Conservation (phyloP, 208 protist genomes). For the Leishmania major region DNA sequence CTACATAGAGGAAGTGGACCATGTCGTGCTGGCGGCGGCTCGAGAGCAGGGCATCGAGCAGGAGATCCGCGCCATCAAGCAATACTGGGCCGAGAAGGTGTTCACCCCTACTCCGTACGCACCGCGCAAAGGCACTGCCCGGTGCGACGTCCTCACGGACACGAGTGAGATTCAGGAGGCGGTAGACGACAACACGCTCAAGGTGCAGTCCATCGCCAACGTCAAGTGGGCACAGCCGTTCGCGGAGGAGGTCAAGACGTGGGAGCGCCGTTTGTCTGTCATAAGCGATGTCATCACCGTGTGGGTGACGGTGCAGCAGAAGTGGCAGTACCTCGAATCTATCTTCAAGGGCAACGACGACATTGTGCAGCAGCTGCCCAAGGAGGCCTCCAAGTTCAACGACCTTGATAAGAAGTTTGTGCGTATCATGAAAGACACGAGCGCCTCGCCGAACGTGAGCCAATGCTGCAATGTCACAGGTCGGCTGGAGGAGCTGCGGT, state of each 20-base stretch:
- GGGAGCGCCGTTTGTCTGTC: conserved; percentile 95
- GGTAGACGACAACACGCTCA: conserved; percentile 99
- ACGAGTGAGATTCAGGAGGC: conserved; percentile 96
- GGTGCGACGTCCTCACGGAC: conserved; percentile 94
- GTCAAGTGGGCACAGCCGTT: conserved; percentile 97
- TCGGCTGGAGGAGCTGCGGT: conserved; percentile 93
- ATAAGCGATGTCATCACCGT: conserved; percentile 97
- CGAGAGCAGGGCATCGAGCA: conserved; percentile 98
- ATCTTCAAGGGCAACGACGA: conserved; percentile 99
- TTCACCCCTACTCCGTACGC: conserved; percentile 93
- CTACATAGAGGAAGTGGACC: conserved; percentile 95
- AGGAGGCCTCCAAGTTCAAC: conserved; percentile 98
- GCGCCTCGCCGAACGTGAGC: conserved; percentile 92
- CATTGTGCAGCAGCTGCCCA: conserved; percentile 98
- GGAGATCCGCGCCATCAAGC: conserved; percentile 93
- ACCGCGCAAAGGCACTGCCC: conserved; percentile 83
- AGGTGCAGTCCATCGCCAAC: conserved; percentile 96
- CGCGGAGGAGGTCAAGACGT: conserved; percentile 94
- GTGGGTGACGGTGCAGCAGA: conserved; percentile 98
- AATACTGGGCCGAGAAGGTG: conserved; percentile 94
- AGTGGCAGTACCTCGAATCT: conserved; percentile 99
- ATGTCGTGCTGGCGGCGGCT: conserved; percentile 92
- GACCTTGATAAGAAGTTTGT: conserved; percentile 97
- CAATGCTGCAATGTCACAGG: conserved; percentile 92
- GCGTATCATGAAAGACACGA: conserved; percentile 97